These are phyloP conservation scores for Apophysomyces elegans DNA, from an alignment of 371 early-diverging fungal species.

Conservation along the genomic window DNA sequence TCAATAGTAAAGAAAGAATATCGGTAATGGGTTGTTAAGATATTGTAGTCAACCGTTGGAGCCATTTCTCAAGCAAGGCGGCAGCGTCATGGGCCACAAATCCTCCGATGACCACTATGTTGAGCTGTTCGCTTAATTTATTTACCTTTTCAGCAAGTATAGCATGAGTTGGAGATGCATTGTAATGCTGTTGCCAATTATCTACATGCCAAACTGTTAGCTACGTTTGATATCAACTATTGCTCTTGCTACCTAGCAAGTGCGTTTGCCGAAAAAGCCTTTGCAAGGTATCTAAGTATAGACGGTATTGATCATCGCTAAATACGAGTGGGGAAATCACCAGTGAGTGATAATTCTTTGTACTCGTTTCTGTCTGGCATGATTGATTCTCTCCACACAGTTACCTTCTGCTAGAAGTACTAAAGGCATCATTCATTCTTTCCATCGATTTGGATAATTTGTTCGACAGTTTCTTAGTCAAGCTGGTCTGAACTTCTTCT, in stretches of 20 bases:
- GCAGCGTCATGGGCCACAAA: conserved; percentile 7
- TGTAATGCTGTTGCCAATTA: background rate
- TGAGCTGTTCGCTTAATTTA: background rate
- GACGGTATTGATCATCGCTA: conserved; percentile 6
- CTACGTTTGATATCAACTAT: background rate
- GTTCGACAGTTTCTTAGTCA: conserved; percentile 1
- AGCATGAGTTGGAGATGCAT: background rate
- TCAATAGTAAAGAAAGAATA: background rate
- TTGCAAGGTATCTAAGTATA: conserved; percentile 3
- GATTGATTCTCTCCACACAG: background rate
- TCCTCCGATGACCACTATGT: background rate
- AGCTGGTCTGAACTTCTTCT: background rate
- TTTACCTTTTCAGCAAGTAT: background rate
- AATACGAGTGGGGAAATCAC: background rate
- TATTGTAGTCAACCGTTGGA: background rate
- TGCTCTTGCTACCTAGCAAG: background rate
- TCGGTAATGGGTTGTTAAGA: background rate
- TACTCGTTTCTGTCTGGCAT: background rate
- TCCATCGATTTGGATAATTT: conserved; percentile 5
- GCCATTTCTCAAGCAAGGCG: background rate
- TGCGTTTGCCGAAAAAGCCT: conserved; percentile 1
- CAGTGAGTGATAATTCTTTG: no score
- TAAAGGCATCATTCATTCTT: background rate
- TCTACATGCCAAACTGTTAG: background rate
- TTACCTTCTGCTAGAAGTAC: background rate